Base-by-base conservation (phyloP, 495 filamentous ascomycete genomes). In the Platismatia glauca region DNA sequence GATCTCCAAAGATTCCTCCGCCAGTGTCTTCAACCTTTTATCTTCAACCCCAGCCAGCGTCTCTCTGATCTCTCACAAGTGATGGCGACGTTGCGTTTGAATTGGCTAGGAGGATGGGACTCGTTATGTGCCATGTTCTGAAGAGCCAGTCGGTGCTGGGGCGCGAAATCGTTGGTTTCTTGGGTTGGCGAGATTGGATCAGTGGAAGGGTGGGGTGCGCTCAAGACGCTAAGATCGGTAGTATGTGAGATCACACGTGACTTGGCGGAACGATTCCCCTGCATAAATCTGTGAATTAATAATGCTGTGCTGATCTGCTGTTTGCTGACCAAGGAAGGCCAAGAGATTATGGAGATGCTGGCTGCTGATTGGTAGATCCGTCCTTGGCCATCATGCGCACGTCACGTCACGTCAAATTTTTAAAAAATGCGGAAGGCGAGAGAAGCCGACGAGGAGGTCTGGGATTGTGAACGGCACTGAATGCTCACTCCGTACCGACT, bases 121-220 rank as follows among this genome's bases (percentile, higher is more conserved):
- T 84, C 20, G 86, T 87, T 29, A 92, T 86, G 69, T 83, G 76
- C 89, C 89, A 92, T 58, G 84, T 87, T 31, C 86, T 78, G 41
- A 73, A 68, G 58, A 93, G 81, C 76, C 81, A 90, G 48, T 74
- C 66, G 58, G 82, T 78, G 27, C 81, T 69, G n/a, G n/a, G n/a
- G n/a, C n/a, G n/a, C n/a, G n/a, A n/a, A n/a, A n/a, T n/a, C n/a
- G n/a, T n/a, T n/a, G n/a, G n/a, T n/a, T n/a, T n/a, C n/a, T n/a
- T n/a, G n/a, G n/a, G n/a, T n/a, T n/a, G n/a, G n/a, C n/a, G n/a
- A n/a, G n/a, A n/a, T n/a, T n/a, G n/a, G n/a, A n/a, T n/a, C n/a
- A n/a, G n/a, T n/a, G n/a, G n/a, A n/a, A n/a, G n/a, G n/a, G n/a
- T n/a, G n/a, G n/a, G n/a, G n/a, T n/a, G n/a, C n/a, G n/a, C n/a